Conservation (phyloP, 768 basidiomycete species). For the Crucibulum laeve region DNA sequence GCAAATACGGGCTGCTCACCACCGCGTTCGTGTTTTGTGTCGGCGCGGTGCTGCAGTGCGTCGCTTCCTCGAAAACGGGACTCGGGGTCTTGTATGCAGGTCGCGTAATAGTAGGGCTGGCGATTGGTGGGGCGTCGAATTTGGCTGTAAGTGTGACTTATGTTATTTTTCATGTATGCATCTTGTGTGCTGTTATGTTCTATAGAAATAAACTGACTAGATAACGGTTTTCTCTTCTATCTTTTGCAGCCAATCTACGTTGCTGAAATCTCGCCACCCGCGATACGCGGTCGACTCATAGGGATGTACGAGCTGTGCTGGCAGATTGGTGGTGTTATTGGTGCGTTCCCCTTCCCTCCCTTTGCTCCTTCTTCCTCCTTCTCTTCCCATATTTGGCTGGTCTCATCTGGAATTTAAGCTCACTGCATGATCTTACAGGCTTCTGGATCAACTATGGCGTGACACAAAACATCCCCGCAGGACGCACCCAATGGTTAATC, state of each 20-base stretch:
- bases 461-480: slow-evolving; percentile 19
- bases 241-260: slow-evolving; percentile 31
- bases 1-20: slow-evolving; percentile 27
- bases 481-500: slow-evolving; percentile 31
- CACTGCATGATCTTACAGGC: slow-evolving; percentile 10
- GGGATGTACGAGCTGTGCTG: slow-evolving; percentile 46
- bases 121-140: slow-evolving; percentile 32
- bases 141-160: slow-evolving; percentile 18
- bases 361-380: background rate
- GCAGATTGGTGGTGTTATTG: slow-evolving; percentile 42
- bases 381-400: too few relatives aligned
- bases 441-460: slow-evolving; percentile 35
- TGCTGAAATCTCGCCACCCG: slow-evolving; percentile 39
- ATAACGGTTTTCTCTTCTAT: background rate
- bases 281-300: slow-evolving; percentile 41
- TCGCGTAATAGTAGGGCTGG: slow-evolving; percentile 36
- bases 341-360: slow-evolving; percentile 13
- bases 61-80: too few relatives aligned
- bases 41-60: slow-evolving; percentile 33
- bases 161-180: background rate
- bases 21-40: slow-evolving; percentile 32
- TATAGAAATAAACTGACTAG: background rate
- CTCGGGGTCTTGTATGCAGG: too few relatives aligned
- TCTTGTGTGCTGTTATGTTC: background rate
- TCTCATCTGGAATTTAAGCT: too few relatives aligned